Evolutionary conservation across 2,329 filamentous ascomycete species (phyloP), one percentile per base, ranked within the genome.

Genomic region (Microcyclospora pomicola): DNA sequence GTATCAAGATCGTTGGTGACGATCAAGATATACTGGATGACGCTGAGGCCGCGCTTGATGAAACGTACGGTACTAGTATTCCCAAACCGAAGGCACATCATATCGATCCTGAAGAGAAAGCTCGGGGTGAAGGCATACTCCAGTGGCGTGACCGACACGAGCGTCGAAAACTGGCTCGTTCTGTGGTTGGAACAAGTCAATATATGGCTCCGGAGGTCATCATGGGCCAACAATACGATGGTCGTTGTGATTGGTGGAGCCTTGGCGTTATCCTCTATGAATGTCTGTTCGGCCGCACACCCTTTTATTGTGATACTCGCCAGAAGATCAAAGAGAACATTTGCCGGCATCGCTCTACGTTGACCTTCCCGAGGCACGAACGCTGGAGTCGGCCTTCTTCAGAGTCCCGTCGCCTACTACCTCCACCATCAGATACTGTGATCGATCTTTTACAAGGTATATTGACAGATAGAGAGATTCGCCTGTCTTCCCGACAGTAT

Each of bases 171-270:
- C 71, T 84, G 27, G 88, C 88, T 1, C 75, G 78, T 48, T 94
- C 86, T 33, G 77, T 94, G 1, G 88, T 96, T 9, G 88, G 88
- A 2, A 96, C 91, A 2, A 94, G 86, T 56, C 88, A 95, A 56
- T 96, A 96, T 64, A 96, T 95, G 91, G 88, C 91, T 1, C 88
- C 88, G 2, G 91, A 96, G 64, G 83, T 96, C 13, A 79, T 95
- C 41, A 68, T 73, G 47, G 84, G 87, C 19, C 73, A 85, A 35
- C 64, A 71, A 29, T 96, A 96, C 58, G 91, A 96, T 61, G 88
- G 83, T 24, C 73, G 88, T 53, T 96, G 88, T 61, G 88, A 96
- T 61, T 96, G 74, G 85, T 96, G 83, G 88, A 95, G 87, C 61
- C 75, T 96, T 49, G 88, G 86, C 37, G 77, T 96, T 54, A 95